Evolutionary conservation across 2,329 filamentous ascomycete genomes (phyloP).

Genomic region (Fusarium lateritium): DNA sequence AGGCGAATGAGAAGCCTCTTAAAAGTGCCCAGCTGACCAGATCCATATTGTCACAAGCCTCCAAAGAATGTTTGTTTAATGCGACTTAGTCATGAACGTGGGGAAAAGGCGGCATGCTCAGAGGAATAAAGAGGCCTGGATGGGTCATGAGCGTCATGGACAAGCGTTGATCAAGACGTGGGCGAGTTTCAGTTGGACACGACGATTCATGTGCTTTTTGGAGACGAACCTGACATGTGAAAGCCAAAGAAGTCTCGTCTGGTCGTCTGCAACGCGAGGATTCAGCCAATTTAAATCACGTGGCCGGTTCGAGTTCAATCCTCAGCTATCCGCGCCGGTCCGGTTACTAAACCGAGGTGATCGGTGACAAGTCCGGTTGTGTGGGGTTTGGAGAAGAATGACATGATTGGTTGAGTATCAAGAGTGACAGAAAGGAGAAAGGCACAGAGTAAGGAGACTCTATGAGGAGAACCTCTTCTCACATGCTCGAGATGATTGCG

Average conservation of each 20-base stretch:
- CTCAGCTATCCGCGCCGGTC: slow-evolving; percentile 2
- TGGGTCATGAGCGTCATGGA: slow-evolving; percentile 35
- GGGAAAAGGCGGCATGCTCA: slow-evolving; percentile 35
- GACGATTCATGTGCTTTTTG: slow-evolving; percentile 34
- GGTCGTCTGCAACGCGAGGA: background rate
- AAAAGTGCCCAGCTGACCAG: slow-evolving; percentile 40
- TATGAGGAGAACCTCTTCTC: slow-evolving; percentile 25
- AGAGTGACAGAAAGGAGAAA: slow-evolving; percentile 6
- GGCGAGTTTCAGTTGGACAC: slow-evolving; percentile 1
- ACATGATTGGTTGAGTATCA: slow-evolving; percentile 23
- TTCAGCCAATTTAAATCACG: slow-evolving; percentile 24
- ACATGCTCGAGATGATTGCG: slow-evolving; percentile 21
- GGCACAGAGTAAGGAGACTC: slow-evolving; percentile 11
- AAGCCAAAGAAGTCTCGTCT: slow-evolving; percentile 6
- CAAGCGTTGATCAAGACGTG: slow-evolving; percentile 17
- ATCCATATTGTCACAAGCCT: slow-evolving; percentile 37
- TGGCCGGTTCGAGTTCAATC: background rate
- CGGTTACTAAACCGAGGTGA: slow-evolving; percentile 39
- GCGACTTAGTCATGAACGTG: slow-evolving; percentile 36
- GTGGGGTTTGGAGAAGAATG: slow-evolving; percentile 36
- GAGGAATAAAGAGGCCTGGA: background rate
- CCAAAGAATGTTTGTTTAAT: slow-evolving; percentile 19
- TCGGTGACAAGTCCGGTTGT: slow-evolving; percentile 43
- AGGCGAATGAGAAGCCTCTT: slow-evolving; percentile 19
- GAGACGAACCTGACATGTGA: slow-evolving; percentile 28